Base-by-base conservation (phyloP, 495 filamentous ascomycete species). In the Aspergillus saccharolyticus region DNA sequence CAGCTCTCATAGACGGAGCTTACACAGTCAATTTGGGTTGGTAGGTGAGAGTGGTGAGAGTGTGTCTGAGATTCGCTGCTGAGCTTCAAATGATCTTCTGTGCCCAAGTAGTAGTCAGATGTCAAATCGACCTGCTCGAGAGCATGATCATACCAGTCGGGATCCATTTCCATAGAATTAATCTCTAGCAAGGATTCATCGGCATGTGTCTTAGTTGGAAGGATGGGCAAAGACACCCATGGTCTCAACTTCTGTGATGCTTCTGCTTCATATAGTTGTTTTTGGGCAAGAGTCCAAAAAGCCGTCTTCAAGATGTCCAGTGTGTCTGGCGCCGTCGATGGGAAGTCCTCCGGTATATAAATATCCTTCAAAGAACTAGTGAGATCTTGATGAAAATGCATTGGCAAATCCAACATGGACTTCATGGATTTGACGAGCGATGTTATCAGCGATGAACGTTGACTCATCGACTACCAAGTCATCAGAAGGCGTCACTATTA, bases 391-490 rank as follows among this genome's bases (percentile, higher is more conserved):
- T 60, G 58, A 0, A 70, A 42, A 24, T 66, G 61, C 0, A 53
- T 43, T n/a, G 58, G 64, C 9, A 53, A 53, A 17, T 60, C 55
- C 16, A 75, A 50, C 54, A 78, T 66, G 4, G 64, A 69, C 1
- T 57, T 45, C 16, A 77, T 45, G 0, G 74, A 69, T 55, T 70
- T 75, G 1, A 68, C 63, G 46, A 79, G 66, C 1, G 62, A 65
- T 1, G 72, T 61, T 8, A 76, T 68, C 7, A 76, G 63, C 2
- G 56, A 55, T 6, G 66, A 68, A 46, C 78, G 61, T 53, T 75
- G 72, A 19, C 68, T 70, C 57, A 78, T 69, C 18, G 71, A 71
- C 78, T 78, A 45, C 19, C 5, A 48, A 9, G 10, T 4, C 5
- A 17, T 42, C 7, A 59, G 28, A 22, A 39, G n/a, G 15, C 33